Conservation (phyloP, 768 basidiomycete genomes). For the Lentinula detonsa region DNA sequence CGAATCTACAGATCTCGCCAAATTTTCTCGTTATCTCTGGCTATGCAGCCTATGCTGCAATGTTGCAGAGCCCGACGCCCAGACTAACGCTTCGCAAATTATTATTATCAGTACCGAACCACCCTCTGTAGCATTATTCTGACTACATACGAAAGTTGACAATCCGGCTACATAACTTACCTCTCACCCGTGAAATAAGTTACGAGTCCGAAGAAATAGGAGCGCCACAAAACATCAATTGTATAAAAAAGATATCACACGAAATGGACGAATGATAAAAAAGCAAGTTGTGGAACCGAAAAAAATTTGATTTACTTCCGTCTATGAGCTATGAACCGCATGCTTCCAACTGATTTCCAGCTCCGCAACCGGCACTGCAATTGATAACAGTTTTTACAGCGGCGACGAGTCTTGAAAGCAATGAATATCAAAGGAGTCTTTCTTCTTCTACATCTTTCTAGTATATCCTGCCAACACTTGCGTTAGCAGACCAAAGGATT, state of each 20-base stretch:
- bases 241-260: background rate
- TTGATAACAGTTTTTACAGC: background rate
- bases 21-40: background rate
- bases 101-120: background rate
- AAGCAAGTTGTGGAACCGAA: background rate
- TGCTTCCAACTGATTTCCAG: background rate
- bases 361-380: background rate
- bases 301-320: background rate
- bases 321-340: background rate
- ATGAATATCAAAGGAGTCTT: background rate
- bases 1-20: background rate
- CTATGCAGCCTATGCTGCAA: background rate
- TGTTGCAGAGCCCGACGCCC: background rate
- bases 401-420: background rate
- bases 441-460: background rate
- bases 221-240: background rate
- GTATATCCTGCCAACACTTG: background rate
- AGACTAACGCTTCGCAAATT: background rate
- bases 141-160: no score
- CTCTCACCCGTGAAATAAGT: no score
- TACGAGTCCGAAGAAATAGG: background rate
- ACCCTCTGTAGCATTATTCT: background rate
- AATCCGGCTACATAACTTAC: no score
- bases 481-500: background rate
- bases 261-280: background rate